Conservation (phyloP, 176 grass and related monocot genomes). For the Stipa capillata region DNA sequence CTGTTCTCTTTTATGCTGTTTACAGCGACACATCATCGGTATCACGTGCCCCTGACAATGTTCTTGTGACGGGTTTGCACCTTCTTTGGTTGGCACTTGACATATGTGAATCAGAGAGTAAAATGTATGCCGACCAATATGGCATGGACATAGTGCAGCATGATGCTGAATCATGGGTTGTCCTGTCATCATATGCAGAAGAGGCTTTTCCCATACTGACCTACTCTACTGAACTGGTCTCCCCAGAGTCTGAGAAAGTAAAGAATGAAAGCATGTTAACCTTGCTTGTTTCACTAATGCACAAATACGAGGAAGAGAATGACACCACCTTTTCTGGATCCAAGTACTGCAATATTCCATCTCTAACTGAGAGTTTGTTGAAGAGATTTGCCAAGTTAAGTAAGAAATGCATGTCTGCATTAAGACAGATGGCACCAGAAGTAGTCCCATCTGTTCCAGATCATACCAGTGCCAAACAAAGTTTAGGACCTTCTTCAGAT, state of each 20-base stretch:
- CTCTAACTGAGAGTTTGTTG: constrained; percentile 73
- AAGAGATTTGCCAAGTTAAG: constrained; percentile 83
- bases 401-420: constrained; percentile 39
- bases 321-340: constrained; percentile 54
- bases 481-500: constrained; percentile 48
- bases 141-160: constrained; percentile 42
- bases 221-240: constrained; percentile 57
- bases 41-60: constrained; percentile 76
- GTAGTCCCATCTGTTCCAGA: constrained; percentile 36
- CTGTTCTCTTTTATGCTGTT: constrained; percentile 80
- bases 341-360: constrained; percentile 79
- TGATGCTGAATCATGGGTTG: constrained; percentile 57
- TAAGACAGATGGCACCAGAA: constrained; percentile 67
- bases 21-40: constrained; percentile 25
- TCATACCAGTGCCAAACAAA: constrained; percentile 17
- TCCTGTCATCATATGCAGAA: constrained; percentile 28
- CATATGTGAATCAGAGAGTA: constrained; percentile 63
- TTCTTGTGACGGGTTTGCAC: constrained; percentile 83
- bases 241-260: constrained; percentile 27
- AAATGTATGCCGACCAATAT: constrained; percentile 16
- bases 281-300: constrained; percentile 71
- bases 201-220: constrained; percentile 56
- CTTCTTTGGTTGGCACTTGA: constrained; percentile 77
- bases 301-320: constrained; percentile 76
- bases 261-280: constrained; percentile 71